phyloP scores from a whole-genome alignment of 2,329 filamentous ascomycete genomes.

The Dactylellina leptospora region DNA sequence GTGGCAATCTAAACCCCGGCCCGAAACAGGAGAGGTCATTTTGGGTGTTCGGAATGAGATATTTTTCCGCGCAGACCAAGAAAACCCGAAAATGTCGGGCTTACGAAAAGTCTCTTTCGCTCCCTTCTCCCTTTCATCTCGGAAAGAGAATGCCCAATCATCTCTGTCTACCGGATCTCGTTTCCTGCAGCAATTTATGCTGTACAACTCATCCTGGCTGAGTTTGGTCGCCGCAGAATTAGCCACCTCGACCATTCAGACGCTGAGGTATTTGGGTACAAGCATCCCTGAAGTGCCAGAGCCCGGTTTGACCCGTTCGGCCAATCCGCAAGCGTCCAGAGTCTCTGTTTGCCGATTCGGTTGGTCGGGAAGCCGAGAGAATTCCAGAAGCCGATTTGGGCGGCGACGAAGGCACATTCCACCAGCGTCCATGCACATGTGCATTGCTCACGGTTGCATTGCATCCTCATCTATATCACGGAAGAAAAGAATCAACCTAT shows the following conservation, averaged over 20 bases:
- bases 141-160: constrained; percentile 30
- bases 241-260: constrained; percentile 2
- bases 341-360: constrained; percentile 17
- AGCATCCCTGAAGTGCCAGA: neutral
- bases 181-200: constrained; percentile 39
- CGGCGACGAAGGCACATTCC: constrained; percentile 14
- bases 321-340: constrained; percentile 22
- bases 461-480: too few relatives aligned
- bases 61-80: too few relatives aligned
- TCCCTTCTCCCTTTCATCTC: constrained; percentile 22
- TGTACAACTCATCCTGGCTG: constrained; percentile 35
- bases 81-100: constrained; percentile 40
- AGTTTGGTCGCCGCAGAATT: constrained; percentile 16
- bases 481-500: too few relatives aligned
- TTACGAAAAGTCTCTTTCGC: constrained; percentile 11
- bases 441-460: neutral
- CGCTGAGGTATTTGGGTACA: too few relatives aligned
- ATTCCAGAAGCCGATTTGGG: constrained; percentile 28
- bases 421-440: constrained; percentile 2
- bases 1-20: constrained; percentile 29
- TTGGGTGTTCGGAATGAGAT: constrained; percentile 51
- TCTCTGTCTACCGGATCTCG: constrained; percentile 34
- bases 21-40: constrained; percentile 44
- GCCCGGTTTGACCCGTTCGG: constrained; percentile 12
- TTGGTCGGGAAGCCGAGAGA: constrained; percentile 35